phyloP scores from a whole-genome alignment of 2,329 filamentous ascomycete genomes.

The Colletotrichum abscissum region DNA sequence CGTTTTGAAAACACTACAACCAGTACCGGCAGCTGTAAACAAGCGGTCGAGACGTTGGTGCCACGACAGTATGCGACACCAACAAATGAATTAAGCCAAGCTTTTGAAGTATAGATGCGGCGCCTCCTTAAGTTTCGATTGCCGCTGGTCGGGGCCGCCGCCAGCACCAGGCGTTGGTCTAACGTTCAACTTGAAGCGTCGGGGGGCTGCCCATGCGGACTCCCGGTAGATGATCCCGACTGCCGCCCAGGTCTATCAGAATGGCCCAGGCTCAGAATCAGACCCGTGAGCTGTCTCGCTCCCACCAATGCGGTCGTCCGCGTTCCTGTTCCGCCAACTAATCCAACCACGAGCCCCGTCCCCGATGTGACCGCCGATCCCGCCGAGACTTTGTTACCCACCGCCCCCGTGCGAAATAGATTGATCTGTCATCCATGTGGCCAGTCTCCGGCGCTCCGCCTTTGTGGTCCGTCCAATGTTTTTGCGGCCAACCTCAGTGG shows the following conservation, averaged over 20 bases:
- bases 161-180: background rate
- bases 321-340: background rate
- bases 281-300: background rate
- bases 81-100: background rate
- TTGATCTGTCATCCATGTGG: constrained; percentile 9
- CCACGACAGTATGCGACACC: background rate
- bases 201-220: constrained; percentile 9
- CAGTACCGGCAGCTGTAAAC: background rate
- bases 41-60: background rate
- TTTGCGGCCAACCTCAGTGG: background rate
- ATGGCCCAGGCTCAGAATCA: constrained; percentile 5
- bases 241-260: constrained; percentile 2
- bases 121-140: constrained; percentile 10
- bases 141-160: constrained; percentile 9
- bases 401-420: constrained; percentile 30
- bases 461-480: constrained; percentile 11
- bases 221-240: constrained; percentile 6
- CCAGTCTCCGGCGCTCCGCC: background rate
- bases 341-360: constrained; percentile 23
- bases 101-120: constrained; percentile 1
- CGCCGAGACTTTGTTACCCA: constrained; percentile 30
- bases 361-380: constrained; percentile 21
- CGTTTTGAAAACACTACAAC: background rate
- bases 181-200: constrained; percentile 17
- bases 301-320: constrained; percentile 1